phyloP scores from a whole-genome alignment of 2,329 filamentous ascomycete species.

The Alternaria dauci region DNA sequence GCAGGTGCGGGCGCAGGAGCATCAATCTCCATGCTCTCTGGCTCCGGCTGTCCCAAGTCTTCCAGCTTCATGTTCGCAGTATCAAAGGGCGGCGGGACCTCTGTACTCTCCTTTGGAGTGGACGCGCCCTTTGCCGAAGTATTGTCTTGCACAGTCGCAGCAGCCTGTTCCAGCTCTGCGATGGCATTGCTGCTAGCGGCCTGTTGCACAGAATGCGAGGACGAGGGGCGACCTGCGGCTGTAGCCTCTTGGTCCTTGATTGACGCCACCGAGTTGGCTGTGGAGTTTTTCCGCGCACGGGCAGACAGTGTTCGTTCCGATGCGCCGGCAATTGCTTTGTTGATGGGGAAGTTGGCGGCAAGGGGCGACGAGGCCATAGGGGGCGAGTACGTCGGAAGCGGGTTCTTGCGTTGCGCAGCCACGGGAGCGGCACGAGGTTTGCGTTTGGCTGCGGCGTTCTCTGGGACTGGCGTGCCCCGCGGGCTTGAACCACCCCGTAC shows the following conservation, averaged over 20 bases:
- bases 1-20: slow-evolving; percentile 38
- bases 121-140: slow-evolving; percentile 33
- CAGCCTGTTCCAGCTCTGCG: slow-evolving; percentile 45
- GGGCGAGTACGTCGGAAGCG: slow-evolving; percentile 68
- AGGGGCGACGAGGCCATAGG: slow-evolving; percentile 79
- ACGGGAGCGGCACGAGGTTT: slow-evolving; percentile 72
- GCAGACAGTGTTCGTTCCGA: slow-evolving; percentile 70
- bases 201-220: slow-evolving; percentile 48
- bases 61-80: slow-evolving; percentile 60
- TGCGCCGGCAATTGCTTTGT: slow-evolving; percentile 61
- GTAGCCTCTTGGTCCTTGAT: slow-evolving; percentile 59
- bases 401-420: slow-evolving; percentile 79
- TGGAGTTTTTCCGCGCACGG: slow-evolving; percentile 77
- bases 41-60: slow-evolving; percentile 57
- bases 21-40: slow-evolving; percentile 51
- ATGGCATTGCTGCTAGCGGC: slow-evolving; percentile 38
- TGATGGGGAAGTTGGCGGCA: slow-evolving; percentile 67
- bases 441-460: slow-evolving; percentile 64
- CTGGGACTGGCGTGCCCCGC: slow-evolving; percentile 70
- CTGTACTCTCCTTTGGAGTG: slow-evolving; percentile 43
- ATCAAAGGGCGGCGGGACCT: slow-evolving; percentile 55
- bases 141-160: slow-evolving; percentile 37
- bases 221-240: slow-evolving; percentile 44
- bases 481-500: slow-evolving; percentile 64
- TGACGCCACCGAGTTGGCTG: slow-evolving; percentile 52